A percentile compares a stretch with the other conserved stretches of the same genome.
These are phyloP conservation scores for Fusarium sulawesiense DNA, from an alignment of 2,329 filamentous ascomycete species.

Conservation along the genomic window DNA sequence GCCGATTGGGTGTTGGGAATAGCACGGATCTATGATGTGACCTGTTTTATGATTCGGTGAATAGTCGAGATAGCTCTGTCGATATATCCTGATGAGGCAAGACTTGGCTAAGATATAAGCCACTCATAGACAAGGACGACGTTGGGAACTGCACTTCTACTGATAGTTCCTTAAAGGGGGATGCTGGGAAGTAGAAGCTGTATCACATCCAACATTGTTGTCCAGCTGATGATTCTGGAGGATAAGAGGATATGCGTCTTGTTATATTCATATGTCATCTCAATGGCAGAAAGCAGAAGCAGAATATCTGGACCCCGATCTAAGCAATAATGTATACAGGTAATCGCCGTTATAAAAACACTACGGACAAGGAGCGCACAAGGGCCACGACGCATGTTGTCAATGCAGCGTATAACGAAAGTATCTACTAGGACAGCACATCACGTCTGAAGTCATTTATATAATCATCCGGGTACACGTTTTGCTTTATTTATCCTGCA, in stretches of 20 bases:
- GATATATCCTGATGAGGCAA: constrained; percentile 30
- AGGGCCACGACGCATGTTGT: neutral
- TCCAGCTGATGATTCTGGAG: neutral
- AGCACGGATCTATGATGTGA: constrained; percentile 9
- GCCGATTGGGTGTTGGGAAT: constrained; percentile 20
- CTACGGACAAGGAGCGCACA: neutral
- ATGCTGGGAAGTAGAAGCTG: neutral
- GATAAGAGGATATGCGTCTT: neutral
- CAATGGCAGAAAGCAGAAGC: neutral
- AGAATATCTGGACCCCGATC: neutral
- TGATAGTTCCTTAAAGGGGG: neutral
- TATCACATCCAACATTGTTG: neutral
- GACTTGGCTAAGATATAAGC: constrained; percentile 15
- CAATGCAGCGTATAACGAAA: neutral
- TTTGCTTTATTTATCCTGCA: constrained; percentile 27
- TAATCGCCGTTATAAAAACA: neutral
- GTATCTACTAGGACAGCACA: neutral
- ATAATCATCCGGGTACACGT: constrained; percentile 1
- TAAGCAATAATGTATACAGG: neutral
- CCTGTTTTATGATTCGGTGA: constrained; percentile 30
- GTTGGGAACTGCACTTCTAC: neutral
- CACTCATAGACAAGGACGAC: constrained; percentile 32
- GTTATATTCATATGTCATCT: neutral
- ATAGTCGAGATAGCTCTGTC: constrained; percentile 25
- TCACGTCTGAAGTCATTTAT: constrained; percentile 18